Conservation (phyloP, 1,284 basidiomycete genomes). For the Microbotryum intermedium region DNA sequence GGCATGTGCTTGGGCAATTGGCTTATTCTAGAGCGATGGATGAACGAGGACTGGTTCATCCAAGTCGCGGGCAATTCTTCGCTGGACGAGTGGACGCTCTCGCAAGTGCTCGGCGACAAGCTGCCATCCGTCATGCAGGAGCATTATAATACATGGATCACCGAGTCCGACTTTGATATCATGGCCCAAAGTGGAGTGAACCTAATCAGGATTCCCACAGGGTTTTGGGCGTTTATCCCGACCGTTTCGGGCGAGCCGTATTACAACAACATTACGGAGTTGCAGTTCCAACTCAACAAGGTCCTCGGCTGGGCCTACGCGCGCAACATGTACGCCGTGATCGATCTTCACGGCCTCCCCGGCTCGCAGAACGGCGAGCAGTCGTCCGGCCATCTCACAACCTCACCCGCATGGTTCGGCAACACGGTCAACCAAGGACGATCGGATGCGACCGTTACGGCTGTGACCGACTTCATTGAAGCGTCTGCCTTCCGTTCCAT, state of each 20-base stretch:
- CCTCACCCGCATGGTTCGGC: slow-evolving; percentile 9
- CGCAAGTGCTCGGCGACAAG: slow-evolving; percentile 16
- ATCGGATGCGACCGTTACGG: slow-evolving; percentile 31
- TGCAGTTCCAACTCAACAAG: slow-evolving; percentile 28
- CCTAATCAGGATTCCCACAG: slow-evolving; percentile 40
- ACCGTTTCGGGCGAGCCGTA: slow-evolving; percentile 33
- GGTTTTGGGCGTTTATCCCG: slow-evolving; percentile 37
- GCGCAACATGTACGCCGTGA: slow-evolving; percentile 41
- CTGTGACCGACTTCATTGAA: slow-evolving; percentile 32
- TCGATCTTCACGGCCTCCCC: slow-evolving; percentile 43
- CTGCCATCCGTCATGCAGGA: slow-evolving; percentile 26
- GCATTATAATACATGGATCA: slow-evolving; percentile 40
- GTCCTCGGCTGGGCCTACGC: slow-evolving; percentile 49
- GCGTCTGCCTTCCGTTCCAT: slow-evolving; percentile 32
- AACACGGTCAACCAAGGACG: slow-evolving; percentile 27
- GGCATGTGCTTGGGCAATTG: slow-evolving; percentile 25
- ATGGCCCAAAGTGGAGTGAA: slow-evolving; percentile 36
- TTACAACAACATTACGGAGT: slow-evolving; percentile 25
- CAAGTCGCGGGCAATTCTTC: slow-evolving; percentile 32
- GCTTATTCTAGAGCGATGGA: slow-evolving; percentile 36
- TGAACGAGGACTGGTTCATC: slow-evolving; percentile 42
- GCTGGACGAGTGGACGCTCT: slow-evolving; percentile 41
- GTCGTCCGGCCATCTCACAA: slow-evolving; percentile 26
- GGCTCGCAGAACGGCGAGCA: slow-evolving; percentile 41
- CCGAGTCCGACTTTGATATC: slow-evolving; percentile 39